A percentile compares a stretch with the other conserved stretches of the same genome.
Conservation (phyloP, 176 grass and related monocot genomes). For the Sorghum bicolor region Sorghum_bicolor_NCBIv3 NC_012872.2:49112001-49112500, state of each 20-base stretch:
- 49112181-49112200: constrained; percentile 40
- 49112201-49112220: constrained; percentile 46
- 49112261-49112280: not conserved
- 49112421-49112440: not conserved
- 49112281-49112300: constrained; percentile 31
- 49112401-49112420: not conserved
- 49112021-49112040: not conserved
- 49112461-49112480: constrained; percentile 1
- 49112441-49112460: not conserved
- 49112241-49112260: not conserved
- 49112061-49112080: not conserved
- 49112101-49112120: not conserved
- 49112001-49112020: constrained; percentile 20
- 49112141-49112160: constrained; percentile 14
- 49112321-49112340: constrained; percentile 2
- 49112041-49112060: not conserved
- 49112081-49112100: constrained; percentile 32
- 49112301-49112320: constrained; percentile 16
- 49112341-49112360: constrained; percentile 4
- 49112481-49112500: not conserved
- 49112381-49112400: not conserved
- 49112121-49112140: constrained; percentile 13
- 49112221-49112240: too few relatives aligned
- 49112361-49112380: not conserved
- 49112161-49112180: constrained; percentile 31